phyloP scores from a whole-genome alignment of 495 filamentous ascomycete genomes.

The Thozetella sp. region DNA sequence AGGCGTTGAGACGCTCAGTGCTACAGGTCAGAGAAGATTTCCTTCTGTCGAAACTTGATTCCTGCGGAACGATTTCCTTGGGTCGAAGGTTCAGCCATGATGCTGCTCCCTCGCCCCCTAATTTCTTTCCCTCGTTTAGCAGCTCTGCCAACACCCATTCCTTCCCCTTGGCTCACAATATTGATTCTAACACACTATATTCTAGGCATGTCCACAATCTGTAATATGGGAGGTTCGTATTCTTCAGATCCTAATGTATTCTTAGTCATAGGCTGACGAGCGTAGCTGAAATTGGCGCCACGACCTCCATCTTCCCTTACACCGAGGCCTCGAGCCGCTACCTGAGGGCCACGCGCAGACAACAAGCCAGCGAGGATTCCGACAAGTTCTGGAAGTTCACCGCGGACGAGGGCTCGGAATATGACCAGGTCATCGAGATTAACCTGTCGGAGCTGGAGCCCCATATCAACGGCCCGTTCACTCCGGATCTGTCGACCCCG shows the following conservation, averaged over 20 bases:
- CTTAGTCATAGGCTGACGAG: too few relatives aligned
- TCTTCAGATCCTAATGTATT: too few relatives aligned
- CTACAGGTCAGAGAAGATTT: too few relatives aligned
- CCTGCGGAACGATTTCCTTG: too few relatives aligned
- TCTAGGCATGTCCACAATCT: conserved; percentile 89
- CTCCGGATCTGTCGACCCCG: conserved; percentile 90
- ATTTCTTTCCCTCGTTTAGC: too few relatives aligned
- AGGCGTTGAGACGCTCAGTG: conserved; percentile 85
- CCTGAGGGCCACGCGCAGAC: conserved; percentile 79
- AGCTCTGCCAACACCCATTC: too few relatives aligned
- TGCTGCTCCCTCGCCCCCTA: too few relatives aligned
- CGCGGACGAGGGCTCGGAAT: conserved; percentile 80
- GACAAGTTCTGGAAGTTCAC: conserved; percentile 50
- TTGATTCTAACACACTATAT: too few relatives aligned
- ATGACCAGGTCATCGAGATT: conserved; percentile 91
- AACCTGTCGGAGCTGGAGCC: conserved; percentile 89
- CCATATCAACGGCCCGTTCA: conserved; percentile 97
- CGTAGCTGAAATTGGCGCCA: conserved; percentile 93
- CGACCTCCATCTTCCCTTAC: conserved; percentile 84
- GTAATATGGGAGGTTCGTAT: conserved; percentile 65
- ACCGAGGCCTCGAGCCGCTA: conserved; percentile 61
- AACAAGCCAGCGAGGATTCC: conserved; percentile 67
- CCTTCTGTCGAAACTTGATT: too few relatives aligned
- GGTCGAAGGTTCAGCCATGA: too few relatives aligned
- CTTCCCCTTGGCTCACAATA: too few relatives aligned